Evolutionary conservation across 2,329 filamentous ascomycete genomes (phyloP).

Genomic region (Rhynchosporium secalis): DNA sequence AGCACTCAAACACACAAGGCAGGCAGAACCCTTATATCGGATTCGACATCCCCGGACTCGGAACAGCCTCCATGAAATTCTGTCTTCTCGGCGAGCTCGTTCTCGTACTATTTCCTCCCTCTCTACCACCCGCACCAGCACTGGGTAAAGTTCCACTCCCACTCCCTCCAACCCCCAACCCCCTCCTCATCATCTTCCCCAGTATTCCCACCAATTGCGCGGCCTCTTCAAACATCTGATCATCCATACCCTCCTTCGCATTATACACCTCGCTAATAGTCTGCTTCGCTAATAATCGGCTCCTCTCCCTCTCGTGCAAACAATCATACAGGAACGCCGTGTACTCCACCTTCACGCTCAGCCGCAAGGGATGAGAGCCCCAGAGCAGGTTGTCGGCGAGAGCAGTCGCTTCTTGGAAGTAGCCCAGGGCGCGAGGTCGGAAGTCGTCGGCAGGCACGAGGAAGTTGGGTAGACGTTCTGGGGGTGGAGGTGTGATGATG

Average conservation of each 20-base stretch:
- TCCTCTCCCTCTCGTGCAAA: conserved; percentile 75
- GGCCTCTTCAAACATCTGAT: conserved; percentile 92
- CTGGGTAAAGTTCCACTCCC: conserved; percentile 22
- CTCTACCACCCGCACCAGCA: conserved; percentile 24
- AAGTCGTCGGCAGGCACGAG: conserved; percentile 79
- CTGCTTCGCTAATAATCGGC: conserved; percentile 73
- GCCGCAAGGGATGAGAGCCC: conserved; percentile 83
- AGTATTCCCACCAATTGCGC: conserved; percentile 84
- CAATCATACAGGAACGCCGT: conserved; percentile 93
- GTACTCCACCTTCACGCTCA: conserved; percentile 91
- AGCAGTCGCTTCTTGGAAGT: conserved; percentile 75
- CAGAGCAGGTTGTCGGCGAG: conserved; percentile 77
- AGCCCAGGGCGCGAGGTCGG: conserved; percentile 75
- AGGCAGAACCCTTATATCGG: conserved; percentile 28
- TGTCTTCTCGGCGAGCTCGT: no score
- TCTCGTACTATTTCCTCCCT: background rate
- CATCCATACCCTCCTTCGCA: conserved; percentile 87
- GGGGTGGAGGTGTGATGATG: conserved; percentile 42
- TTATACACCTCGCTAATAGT: conserved; percentile 91
- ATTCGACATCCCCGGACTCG: conserved; percentile 36
- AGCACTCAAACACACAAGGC: background rate
- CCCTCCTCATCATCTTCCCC: conserved; percentile 85
- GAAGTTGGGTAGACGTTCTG: conserved; percentile 63
- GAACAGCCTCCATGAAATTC: conserved; percentile 1
- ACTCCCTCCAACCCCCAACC: conserved; percentile 39